Base-by-base conservation (phyloP, 148 eudicot species). In the Nepenthes mirabilis region DNA sequence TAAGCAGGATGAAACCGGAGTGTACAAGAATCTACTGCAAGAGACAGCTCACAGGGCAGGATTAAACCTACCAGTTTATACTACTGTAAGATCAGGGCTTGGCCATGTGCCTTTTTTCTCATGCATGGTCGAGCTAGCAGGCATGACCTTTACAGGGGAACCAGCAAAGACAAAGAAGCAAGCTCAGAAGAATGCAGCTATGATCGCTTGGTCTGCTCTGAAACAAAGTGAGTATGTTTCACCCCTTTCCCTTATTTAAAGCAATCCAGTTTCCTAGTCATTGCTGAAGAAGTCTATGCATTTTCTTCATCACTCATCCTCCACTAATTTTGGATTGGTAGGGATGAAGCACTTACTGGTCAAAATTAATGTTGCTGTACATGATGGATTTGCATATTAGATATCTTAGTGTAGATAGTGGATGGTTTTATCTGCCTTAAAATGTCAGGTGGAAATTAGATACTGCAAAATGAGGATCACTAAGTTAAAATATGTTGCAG, bases 41-140 rank as follows among this genome's bases (percentile, higher is more conserved):
- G 86, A 82, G 64, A 76, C 80, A n/a, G 80, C 86, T 63, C 86
- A 82, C 58, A 62, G 83, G 71, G 83, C 80, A 45, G 83, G 81
- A 49, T 57, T 78, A 48, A 70, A 70, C 62, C 80, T 82, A 32
- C 86, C 86, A 36, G 75, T 64, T n/a, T 82, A 82, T 65, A 71
- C 81, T 36, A 73, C 77, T 6, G 40, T 74, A 34, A 76, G 83
- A 48, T 70, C 83, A 34, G 83, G 86, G 34, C 76, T 81, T 33
- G 81, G 83, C 58, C 86, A 82, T 71, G 75, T 69, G 58, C 86
- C 83, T 68, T 64, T 79, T 68, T 82, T 82, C 71, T 70, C 72
- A 36, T 78, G 86, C 70, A 76, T 69, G 9, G 83, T 82, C 52
- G 86, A 76, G 64, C 58, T 82, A 53, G 83, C 75, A 37, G 83